A percentile compares a stretch with the other conserved stretches of the same genome.
Conservation (phyloP, 129 eudicot genomes). For the Saussurea involucrata region DNA sequence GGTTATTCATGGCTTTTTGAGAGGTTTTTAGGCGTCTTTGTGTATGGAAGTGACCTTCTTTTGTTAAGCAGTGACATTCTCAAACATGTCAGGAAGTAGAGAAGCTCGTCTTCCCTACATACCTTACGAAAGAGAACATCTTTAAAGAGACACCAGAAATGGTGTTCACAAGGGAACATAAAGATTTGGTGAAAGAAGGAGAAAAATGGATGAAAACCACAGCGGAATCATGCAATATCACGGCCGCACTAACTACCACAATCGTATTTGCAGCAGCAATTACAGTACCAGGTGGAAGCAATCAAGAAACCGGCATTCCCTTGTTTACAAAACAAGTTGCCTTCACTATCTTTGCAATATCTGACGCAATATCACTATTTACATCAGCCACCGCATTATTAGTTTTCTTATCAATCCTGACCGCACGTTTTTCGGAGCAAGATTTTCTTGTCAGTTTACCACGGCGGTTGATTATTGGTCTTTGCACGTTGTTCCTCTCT, state of each 20-base stretch:
- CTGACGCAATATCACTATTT: slow-evolving; percentile 27
- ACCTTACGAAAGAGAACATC: not conserved
- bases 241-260: slow-evolving; percentile 32
- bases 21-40: not conserved
- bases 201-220: slow-evolving; percentile 32
- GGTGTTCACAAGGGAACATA: slow-evolving; percentile 23
- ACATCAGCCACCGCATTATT: slow-evolving; percentile 16
- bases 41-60: not conserved
- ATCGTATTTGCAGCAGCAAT: slow-evolving; percentile 35
- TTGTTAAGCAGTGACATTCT: not conserved
- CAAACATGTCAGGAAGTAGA: slow-evolving; percentile 17
- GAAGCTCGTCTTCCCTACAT: slow-evolving; percentile 7
- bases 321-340: not conserved
- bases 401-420: slow-evolving; percentile 28
- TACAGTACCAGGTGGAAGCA: slow-evolving; percentile 27
- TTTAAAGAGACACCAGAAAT: slow-evolving; percentile 17
- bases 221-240: slow-evolving; percentile 28
- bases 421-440: slow-evolving; percentile 12
- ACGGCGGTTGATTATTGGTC: slow-evolving; percentile 17
- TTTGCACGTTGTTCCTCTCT: slow-evolving; percentile 8
- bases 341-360: slow-evolving; percentile 22
- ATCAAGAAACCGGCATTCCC: slow-evolving; percentile 12
- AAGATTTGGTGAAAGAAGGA: slow-evolving; percentile 19
- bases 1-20: not conserved
- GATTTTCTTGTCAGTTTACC: slow-evolving; percentile 21